Conservation (phyloP, 352 stramenopile species). For the Phytopythium boreale region DNA sequence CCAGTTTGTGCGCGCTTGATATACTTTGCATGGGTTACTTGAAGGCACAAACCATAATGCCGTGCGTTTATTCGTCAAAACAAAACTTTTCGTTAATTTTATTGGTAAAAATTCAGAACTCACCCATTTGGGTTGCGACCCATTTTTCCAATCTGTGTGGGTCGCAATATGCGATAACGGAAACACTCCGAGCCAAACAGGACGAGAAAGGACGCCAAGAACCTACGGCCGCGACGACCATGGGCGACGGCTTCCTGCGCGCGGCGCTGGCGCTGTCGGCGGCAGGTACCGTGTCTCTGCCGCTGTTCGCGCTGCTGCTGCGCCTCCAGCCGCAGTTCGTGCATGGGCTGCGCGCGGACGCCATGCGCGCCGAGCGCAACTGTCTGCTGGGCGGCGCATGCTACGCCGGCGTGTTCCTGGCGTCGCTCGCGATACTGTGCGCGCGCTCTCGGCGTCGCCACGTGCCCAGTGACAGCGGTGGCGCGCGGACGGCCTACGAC, state of each 20-base stretch:
- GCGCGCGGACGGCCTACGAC: constrained; percentile 16
- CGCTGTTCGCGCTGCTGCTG: constrained; percentile 54
- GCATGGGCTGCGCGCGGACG: constrained; percentile 42
- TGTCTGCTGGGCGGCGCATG: constrained; percentile 54
- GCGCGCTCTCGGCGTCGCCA: constrained; percentile 14
- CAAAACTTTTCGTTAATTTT: background rate
- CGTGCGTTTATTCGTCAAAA: constrained; percentile 3
- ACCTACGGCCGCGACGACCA: background rate
- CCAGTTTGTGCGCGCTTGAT: background rate
- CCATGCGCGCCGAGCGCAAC: constrained; percentile 44
- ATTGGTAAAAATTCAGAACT: constrained; percentile 10
- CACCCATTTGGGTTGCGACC: too few species aligned
- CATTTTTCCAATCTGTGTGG: background rate
- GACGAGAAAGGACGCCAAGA: background rate
- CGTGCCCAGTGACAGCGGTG: background rate
- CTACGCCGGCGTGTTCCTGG: constrained; percentile 48
- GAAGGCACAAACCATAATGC: too few species aligned
- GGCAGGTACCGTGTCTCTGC: constrained; percentile 45
- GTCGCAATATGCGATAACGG: background rate
- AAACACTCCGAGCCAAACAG: background rate
- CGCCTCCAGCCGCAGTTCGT: constrained; percentile 57
- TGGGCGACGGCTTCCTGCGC: constrained; percentile 28
- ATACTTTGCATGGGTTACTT: background rate
- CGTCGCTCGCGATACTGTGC: constrained; percentile 20
- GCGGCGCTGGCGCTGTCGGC: constrained; percentile 42